Percentiles rank a stretch among this genome's conserved stretches.
Conservation (phyloP, 1,284 basidiomycete species). For the Cryptococcus amylolentus region DNA sequence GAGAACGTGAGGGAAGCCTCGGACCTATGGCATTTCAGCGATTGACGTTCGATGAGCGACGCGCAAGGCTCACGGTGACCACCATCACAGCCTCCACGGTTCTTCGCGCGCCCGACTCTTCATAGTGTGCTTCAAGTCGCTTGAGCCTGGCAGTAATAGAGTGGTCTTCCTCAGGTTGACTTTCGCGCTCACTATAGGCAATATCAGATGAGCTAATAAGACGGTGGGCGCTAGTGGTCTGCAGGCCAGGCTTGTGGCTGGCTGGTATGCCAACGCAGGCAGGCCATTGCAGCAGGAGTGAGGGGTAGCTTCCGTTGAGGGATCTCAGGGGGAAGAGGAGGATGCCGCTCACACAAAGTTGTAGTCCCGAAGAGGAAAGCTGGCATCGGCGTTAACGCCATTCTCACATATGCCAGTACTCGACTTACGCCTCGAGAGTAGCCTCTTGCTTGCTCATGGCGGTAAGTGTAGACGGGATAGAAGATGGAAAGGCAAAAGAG, state of each 20-base stretch:
- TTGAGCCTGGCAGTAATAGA: slow-evolving; percentile 85
- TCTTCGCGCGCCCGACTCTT: slow-evolving; percentile 88
- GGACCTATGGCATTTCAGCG: slow-evolving; percentile 54
- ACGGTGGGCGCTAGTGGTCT: not conserved
- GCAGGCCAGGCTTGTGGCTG: too few relatives aligned
- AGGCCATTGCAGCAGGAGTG: not conserved
- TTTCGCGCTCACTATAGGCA: slow-evolving; percentile 55
- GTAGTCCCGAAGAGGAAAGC: slow-evolving; percentile 8
- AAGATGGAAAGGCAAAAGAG: slow-evolving; percentile 1
- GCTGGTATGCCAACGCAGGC: not conserved
- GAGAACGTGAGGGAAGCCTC: slow-evolving; percentile 89
- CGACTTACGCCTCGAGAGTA: slow-evolving; percentile 6
- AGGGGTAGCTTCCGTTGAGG: too few relatives aligned
- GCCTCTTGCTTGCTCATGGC: not conserved
- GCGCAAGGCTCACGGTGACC: slow-evolving; percentile 61
- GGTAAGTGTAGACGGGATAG: not conserved
- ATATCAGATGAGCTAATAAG: not conserved
- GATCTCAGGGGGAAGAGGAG: too few relatives aligned
- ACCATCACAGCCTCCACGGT: slow-evolving; percentile 96
- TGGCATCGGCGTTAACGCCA: not conserved
- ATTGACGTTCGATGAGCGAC: not conserved
- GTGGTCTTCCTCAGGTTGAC: slow-evolving; percentile 93
- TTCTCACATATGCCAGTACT: not conserved
- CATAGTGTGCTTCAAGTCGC: slow-evolving; percentile 91
- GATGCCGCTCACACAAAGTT: slow-evolving; percentile 7